Conservation (phyloP, 2,329 filamentous ascomycete species). For the Cordyceps militaris region DNA sequence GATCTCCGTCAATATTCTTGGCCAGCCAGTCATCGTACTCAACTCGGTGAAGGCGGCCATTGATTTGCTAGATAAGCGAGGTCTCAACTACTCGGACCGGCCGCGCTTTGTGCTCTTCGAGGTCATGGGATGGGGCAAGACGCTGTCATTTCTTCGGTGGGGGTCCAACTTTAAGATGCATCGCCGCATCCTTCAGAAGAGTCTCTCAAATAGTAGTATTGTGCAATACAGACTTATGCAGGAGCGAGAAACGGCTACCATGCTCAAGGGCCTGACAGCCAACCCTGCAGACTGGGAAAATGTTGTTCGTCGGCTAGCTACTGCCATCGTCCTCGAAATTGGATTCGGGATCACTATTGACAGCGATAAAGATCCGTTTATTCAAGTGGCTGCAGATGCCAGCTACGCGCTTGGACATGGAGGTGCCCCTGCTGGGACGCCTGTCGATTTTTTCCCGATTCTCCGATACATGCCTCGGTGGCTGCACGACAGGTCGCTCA, state of each 20-base stretch:
- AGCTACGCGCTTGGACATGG: conserved; percentile 24
- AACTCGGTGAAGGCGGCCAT: conserved; percentile 35
- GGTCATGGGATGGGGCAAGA: conserved; percentile 39
- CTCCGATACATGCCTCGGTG: conserved; percentile 35
- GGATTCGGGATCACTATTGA: conserved; percentile 36
- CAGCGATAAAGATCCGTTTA: conserved; percentile 31
- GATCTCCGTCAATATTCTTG: conserved; percentile 27
- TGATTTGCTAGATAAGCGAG: conserved; percentile 39
- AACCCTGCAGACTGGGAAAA: conserved; percentile 30
- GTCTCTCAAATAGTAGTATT: conserved; percentile 34
- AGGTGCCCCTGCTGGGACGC: conserved; percentile 26
- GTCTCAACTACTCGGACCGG: conserved; percentile 37
- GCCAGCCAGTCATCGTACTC: conserved; percentile 33
- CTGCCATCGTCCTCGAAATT: conserved; percentile 35
- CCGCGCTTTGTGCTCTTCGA: conserved; percentile 38
- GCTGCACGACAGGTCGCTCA: conserved; percentile 25
- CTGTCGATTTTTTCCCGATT: conserved; percentile 43
- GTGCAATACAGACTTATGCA: conserved; percentile 29
- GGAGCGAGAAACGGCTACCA: conserved; percentile 25
- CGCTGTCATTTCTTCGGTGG: conserved; percentile 38
- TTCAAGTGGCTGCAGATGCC: conserved; percentile 30
- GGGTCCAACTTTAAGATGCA: conserved; percentile 37
- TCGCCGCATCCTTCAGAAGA: conserved; percentile 35
- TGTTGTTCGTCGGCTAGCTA: conserved; percentile 31
- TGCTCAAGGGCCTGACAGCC: conserved; percentile 25